Evolutionary conservation across 495 filamentous ascomycete species (phyloP).

Genomic region (Evernia prunastri): DNA sequence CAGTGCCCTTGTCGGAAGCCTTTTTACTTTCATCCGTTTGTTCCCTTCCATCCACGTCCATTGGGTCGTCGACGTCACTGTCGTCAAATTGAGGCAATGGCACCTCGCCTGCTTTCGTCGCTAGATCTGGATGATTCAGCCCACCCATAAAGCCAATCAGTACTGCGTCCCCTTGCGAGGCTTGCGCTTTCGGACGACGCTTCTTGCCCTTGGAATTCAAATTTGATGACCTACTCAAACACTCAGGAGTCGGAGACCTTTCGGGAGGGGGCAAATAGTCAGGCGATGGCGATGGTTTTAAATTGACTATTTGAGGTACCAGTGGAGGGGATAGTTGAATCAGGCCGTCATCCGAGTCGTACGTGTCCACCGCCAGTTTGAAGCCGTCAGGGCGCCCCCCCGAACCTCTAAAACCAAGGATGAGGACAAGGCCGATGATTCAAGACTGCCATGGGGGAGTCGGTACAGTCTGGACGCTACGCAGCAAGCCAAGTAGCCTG

Average conservation of each 20-base stretch:
- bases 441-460: slow-evolving; percentile 9
- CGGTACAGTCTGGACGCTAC: neutral
- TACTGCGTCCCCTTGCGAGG: slow-evolving; percentile 40
- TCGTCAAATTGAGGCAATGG: slow-evolving; percentile 24
- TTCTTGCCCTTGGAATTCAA: slow-evolving; percentile 28
- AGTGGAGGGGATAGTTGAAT: slow-evolving; percentile 31
- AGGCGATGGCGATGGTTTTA: slow-evolving; percentile 30
- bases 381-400: slow-evolving; percentile 23
- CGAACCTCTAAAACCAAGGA: slow-evolving; percentile 16
- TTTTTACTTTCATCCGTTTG: slow-evolving; percentile 1
- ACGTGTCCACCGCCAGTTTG: slow-evolving; percentile 33
- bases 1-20: neutral
- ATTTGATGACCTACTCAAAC: slow-evolving; percentile 18
- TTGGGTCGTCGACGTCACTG: slow-evolving; percentile 18
- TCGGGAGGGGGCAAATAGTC: slow-evolving; percentile 23
- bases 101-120: slow-evolving; percentile 29
- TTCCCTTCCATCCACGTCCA: slow-evolving; percentile 11
- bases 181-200: slow-evolving; percentile 35
- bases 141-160: slow-evolving; percentile 42
- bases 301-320: slow-evolving; percentile 25
- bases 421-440: slow-evolving; percentile 5
- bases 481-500: neutral
- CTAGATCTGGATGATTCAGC: slow-evolving; percentile 42
- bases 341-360: slow-evolving; percentile 42
- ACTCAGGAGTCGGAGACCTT: slow-evolving; percentile 25